Conservation (phyloP, 164 flowering plant species). For the Tinospora cordifolia region DNA sequence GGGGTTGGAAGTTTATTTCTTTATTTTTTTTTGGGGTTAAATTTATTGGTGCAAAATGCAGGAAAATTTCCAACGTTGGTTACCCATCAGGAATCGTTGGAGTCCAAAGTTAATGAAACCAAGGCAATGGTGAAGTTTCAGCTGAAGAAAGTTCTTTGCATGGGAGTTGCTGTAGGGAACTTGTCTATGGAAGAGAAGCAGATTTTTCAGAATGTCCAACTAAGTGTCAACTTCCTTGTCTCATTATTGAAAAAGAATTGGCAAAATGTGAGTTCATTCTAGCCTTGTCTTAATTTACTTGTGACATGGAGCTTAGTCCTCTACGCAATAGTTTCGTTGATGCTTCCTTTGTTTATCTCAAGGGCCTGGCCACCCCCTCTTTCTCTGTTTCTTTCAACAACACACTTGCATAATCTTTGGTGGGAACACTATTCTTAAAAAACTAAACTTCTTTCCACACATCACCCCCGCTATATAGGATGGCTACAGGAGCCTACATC, state of each 20-base stretch:
- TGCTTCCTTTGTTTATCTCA: too few species aligned
- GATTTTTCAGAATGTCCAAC: conserved; percentile 67
- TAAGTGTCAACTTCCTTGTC: conserved; percentile 66
- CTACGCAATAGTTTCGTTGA: too few species aligned
- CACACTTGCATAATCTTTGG: too few species aligned
- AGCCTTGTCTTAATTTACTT: background rate
- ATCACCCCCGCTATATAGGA: too few species aligned
- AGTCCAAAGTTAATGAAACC: conserved; percentile 65
- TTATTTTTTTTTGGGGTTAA: background rate
- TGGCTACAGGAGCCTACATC: too few species aligned
- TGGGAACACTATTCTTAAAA: too few species aligned
- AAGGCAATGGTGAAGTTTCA: conserved; percentile 78
- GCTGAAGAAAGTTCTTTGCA: conserved; percentile 77
- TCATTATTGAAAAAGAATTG: conserved; percentile 74
- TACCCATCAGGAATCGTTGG: conserved; percentile 67
- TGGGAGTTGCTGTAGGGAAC: conserved; percentile 86
- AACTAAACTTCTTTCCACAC: too few species aligned
- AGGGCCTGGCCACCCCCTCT: too few species aligned
- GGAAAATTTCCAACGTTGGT: conserved; percentile 81
- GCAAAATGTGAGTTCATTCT: conserved; percentile 59
- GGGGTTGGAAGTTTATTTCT: background rate
- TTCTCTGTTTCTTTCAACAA: too few species aligned
- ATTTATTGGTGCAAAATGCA: conserved; percentile 17
- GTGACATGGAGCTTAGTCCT: background rate
- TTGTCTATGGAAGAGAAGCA: conserved; percentile 75